These are phyloP conservation scores for Gardenia jasminoides DNA, from an alignment of 257 asterid species.

Conservation along the genomic window DNA sequence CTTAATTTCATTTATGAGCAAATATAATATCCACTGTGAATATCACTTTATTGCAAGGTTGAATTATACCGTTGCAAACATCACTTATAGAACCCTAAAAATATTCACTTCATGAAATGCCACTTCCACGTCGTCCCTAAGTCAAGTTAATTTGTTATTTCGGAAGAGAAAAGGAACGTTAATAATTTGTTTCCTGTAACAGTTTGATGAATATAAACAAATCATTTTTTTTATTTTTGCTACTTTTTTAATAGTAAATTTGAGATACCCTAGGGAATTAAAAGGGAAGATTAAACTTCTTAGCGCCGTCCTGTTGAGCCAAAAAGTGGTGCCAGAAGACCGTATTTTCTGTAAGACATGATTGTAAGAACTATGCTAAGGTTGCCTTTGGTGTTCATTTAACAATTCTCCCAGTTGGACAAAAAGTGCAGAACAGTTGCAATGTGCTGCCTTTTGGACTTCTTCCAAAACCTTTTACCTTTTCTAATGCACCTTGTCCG, in stretches of 20 bases:
- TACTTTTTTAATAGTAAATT: background rate
- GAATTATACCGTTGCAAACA: too few species aligned
- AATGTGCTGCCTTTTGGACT: constrained; percentile 31
- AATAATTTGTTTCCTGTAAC: background rate
- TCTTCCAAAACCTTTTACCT: constrained; percentile 33
- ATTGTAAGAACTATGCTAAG: constrained; percentile 20
- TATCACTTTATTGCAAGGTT: too few species aligned
- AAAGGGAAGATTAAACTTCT: background rate
- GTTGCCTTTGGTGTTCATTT: constrained; percentile 31
- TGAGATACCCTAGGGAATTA: background rate
- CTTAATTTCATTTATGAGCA: too few species aligned
- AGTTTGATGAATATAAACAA: background rate
- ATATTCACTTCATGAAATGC: too few species aligned
- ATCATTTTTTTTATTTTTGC: background rate
- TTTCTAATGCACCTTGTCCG: constrained; percentile 59
- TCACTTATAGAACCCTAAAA: too few species aligned
- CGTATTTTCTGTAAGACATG: constrained; percentile 31
- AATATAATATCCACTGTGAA: too few species aligned
- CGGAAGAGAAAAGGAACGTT: background rate
- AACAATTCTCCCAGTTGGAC: constrained; percentile 25
- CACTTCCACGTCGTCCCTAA: background rate
- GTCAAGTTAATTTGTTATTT: background rate
- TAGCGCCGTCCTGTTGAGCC: constrained; percentile 38
- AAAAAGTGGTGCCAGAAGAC: constrained; percentile 36
- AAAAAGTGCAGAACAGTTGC: constrained; percentile 27